Conservation (phyloP, 73 alveolate species). For the Uronychia binucleata region DNA sequence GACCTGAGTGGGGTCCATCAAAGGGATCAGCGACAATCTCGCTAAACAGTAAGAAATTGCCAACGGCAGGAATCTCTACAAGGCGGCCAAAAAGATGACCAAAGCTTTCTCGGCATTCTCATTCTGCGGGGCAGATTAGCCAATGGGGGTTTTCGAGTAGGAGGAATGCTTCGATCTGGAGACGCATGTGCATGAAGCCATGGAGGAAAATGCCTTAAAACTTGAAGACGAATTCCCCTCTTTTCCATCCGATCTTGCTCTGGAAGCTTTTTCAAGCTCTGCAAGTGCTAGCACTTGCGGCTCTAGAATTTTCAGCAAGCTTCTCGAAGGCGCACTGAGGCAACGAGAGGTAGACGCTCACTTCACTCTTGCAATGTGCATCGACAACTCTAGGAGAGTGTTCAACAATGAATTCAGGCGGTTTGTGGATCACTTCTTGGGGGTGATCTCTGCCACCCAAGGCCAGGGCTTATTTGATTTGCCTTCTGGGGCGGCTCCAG, state of each 20-base stretch:
- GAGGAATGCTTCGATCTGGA: too few species aligned
- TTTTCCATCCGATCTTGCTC: background rate
- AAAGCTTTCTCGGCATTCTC: background rate
- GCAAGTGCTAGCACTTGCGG: background rate
- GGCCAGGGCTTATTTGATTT: background rate
- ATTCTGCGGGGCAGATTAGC: too few species aligned
- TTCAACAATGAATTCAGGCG: background rate
- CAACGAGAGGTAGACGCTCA: background rate
- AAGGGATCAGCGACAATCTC: background rate
- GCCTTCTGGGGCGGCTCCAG: background rate
- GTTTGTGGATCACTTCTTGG: background rate
- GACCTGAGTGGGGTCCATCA: background rate
- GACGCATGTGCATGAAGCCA: background rate
- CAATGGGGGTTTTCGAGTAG: too few species aligned
- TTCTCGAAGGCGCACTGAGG: background rate
- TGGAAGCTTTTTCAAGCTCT: too few species aligned
- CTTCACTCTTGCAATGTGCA: background rate
- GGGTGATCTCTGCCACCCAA: background rate
- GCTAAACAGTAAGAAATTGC: background rate
- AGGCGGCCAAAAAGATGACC: background rate
- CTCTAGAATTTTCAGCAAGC: background rate
- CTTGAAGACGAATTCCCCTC: background rate
- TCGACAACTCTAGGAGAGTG: background rate
- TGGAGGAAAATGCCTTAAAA: background rate
- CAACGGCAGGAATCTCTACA: background rate